Evolutionary conservation across 768 basidiomycete species (phyloP), one percentile per base, ranked within the genome.

Genomic region (Agrocybe pediades): DNA sequence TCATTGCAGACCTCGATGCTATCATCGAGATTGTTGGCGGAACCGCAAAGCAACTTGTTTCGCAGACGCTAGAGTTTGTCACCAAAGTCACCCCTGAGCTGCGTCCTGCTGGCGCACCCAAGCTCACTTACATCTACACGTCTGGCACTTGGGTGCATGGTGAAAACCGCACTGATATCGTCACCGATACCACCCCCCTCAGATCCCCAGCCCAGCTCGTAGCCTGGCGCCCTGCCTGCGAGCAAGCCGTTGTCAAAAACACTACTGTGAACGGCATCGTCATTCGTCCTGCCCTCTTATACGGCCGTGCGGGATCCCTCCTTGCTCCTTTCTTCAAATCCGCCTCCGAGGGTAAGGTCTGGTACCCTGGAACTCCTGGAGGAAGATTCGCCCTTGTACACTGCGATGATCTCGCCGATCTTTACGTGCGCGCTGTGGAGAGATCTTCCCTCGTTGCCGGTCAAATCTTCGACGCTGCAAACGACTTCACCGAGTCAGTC

Each of bases 121-220:
- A 49, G 20, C 36, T 49, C 36, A 49, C 48, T 40, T 49, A 36
- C 33, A 49, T 49, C 48, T 49, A 49, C 23, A 49, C 48, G 2
- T 49, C 48, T n/a, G 48, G 48, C 1, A 24, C 40, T 21, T 49
- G 48, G 48, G 48, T 49, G 1, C 48, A 49, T 25, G 36, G 48
- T 19, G 33, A 49, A 19, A 49, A 49, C 16, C 48, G 48, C 36
- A 49, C 19, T 40, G 48, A 49, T 7, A 24, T 40, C 21, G 17
- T 49, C 36, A 49, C 48, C 36, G 48, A 49, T 40, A 49, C 48
- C 3, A 49, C 21, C 11, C 48, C 48, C 11, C 36, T 49, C 1
- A 49, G 36, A 5, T 23, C 36, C 24, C 33, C 48, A n/a, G 36
- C 36, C 8, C 33, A 49, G 19, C 48, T 49, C 36, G 48, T 49